Conservation (phyloP, 768 basidiomycete species). For the Leccinum incarnatum region DNA sequence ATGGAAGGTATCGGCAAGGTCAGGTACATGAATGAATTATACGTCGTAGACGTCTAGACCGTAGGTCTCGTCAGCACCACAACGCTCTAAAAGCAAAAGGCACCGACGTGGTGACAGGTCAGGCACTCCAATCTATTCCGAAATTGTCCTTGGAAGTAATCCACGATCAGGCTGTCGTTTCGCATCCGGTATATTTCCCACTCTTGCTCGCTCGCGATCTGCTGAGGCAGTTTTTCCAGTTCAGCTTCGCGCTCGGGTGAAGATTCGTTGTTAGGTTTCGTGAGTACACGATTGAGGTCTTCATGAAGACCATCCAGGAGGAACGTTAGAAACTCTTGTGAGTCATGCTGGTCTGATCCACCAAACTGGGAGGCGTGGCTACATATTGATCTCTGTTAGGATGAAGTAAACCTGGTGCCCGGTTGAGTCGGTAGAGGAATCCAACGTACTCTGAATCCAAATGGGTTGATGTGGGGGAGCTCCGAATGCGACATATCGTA, state of each 20-base stretch:
- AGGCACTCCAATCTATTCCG: slow-evolving; percentile 84
- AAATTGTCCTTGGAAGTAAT: slow-evolving; percentile 98
- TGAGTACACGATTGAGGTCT: slow-evolving; percentile 78
- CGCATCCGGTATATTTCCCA: slow-evolving; percentile 88
- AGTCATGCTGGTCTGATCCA: slow-evolving; percentile 92
- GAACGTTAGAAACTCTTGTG: slow-evolving; percentile 95
- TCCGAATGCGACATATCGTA: slow-evolving; percentile 88
- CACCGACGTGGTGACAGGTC: slow-evolving; percentile 77
- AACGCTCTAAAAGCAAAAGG: slow-evolving; percentile 3
- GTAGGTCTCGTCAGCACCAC: slow-evolving; percentile 9
- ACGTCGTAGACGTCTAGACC: slow-evolving; percentile 90
- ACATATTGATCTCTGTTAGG: slow-evolving; percentile 54
- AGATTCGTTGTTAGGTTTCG: slow-evolving; percentile 60
- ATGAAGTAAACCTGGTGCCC: slow-evolving; percentile 18
- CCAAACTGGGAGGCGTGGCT: slow-evolving; percentile 68
- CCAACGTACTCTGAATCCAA: slow-evolving; percentile 75
- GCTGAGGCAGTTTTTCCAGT: slow-evolving; percentile 80
- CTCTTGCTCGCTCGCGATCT: slow-evolving; percentile 88
- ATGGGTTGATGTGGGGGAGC: slow-evolving; percentile 76
- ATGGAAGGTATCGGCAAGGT: slow-evolving; percentile 82
- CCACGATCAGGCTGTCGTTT: slow-evolving; percentile 93
- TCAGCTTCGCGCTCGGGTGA: slow-evolving; percentile 84
- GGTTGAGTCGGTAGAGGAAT: slow-evolving; percentile 19
- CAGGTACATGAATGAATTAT: slow-evolving; percentile 94
- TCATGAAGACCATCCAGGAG: slow-evolving; percentile 91